Percentiles rank a stretch among this genome's conserved stretches.
Evolutionary conservation across 163 green algal genomes (phyloP).

Genomic region (Trebouxiophyceae sp.): DNA sequence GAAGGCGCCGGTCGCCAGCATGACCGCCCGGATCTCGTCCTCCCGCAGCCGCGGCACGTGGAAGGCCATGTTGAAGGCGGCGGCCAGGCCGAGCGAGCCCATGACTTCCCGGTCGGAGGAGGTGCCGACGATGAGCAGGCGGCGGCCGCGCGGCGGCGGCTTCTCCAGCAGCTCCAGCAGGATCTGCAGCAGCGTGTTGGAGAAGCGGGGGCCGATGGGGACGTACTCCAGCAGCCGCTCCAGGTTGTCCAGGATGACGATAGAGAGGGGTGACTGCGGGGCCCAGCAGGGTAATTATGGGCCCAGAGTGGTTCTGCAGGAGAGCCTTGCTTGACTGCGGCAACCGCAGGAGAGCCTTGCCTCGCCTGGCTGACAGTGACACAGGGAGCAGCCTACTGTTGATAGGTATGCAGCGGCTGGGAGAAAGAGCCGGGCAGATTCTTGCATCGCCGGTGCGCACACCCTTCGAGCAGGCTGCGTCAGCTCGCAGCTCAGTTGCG

Average conservation of each 20-base stretch:
- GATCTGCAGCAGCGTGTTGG: constrained; percentile 74
- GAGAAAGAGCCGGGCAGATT: too few species aligned
- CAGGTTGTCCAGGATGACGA: constrained; percentile 97
- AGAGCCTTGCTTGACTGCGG: background rate
- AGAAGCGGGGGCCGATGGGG: constrained; percentile 90
- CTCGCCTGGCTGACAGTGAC: background rate
- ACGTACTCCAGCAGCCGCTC: constrained; percentile 95
- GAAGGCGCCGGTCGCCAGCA: too few species aligned
- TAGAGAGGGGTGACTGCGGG: constrained; percentile 64
- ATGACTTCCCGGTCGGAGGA: constrained; percentile 62
- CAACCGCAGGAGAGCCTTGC: background rate
- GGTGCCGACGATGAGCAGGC: constrained; percentile 83
- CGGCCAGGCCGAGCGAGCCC: constrained; percentile 61
- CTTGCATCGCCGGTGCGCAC: too few species aligned
- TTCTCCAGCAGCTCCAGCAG: constrained; percentile 27
- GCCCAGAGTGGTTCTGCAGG: background rate
- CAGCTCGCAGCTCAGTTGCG: too few species aligned
- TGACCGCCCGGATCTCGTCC: constrained; percentile 57
- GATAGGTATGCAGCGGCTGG: background rate
- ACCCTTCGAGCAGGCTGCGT: too few species aligned
- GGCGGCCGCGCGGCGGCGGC: constrained; percentile 70
- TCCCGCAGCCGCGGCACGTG: constrained; percentile 61
- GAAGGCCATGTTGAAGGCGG: constrained; percentile 69
- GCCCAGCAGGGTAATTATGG: background rate
- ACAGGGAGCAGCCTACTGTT: background rate